These are phyloP conservation scores for Panaeolus cyanescens DNA, from an alignment of 768 basidiomycete species.

Conservation along the genomic window DNA sequence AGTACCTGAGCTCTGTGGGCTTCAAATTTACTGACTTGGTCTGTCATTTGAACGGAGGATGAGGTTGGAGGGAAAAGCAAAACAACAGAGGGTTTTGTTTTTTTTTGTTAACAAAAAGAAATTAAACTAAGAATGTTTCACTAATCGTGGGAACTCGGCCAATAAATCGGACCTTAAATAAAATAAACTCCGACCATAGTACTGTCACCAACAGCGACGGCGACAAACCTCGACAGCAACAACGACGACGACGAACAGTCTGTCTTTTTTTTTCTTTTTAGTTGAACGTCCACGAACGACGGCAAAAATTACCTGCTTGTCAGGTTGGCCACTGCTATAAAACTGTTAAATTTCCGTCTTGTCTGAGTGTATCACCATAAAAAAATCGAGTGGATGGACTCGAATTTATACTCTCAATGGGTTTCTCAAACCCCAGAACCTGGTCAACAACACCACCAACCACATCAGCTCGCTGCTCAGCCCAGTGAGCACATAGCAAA, in stretches of 20 bases:
- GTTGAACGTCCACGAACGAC: not conserved
- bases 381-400: constrained; percentile 3
- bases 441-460: not conserved
- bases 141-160: constrained; percentile 41
- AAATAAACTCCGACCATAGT: constrained; percentile 10
- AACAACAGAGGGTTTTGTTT: constrained; percentile 13
- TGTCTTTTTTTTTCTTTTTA: not conserved
- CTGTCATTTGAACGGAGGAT: constrained; percentile 16
- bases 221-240: not conserved
- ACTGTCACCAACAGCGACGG: constrained; percentile 8
- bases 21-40: constrained; percentile 25
- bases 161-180: constrained; percentile 30
- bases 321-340: not conserved
- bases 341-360: constrained; percentile 1
- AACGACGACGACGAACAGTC: constrained; percentile 6
- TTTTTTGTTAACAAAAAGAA: constrained; percentile 21
- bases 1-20: constrained; percentile 33
- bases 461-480: not conserved
- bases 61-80: constrained; percentile 9
- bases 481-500: not conserved
- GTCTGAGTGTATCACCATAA: constrained; percentile 1
- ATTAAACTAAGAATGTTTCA: constrained; percentile 28
- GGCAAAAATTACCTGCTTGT: not conserved
- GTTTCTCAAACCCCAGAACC: constrained; percentile 2
- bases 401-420: constrained; percentile 1